phyloP scores from a whole-genome alignment of 2,329 filamentous ascomycete species.

The Pyrenochaeta sp. region DNA sequence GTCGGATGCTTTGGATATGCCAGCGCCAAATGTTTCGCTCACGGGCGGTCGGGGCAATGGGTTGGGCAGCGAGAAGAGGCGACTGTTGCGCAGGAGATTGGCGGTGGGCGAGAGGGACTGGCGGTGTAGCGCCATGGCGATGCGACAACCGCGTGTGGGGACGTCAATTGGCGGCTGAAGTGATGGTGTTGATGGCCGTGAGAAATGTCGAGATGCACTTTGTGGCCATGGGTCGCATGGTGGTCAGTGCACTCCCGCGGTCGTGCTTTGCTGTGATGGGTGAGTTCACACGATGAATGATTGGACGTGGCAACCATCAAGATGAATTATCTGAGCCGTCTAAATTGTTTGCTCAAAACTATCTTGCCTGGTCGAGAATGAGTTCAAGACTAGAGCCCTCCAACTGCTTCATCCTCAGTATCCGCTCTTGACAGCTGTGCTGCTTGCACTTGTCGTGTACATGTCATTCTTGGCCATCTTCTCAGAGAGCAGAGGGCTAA shows the following conservation, averaged over 20 bases:
- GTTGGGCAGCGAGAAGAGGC: constrained; percentile 86
- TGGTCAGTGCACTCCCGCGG: constrained; percentile 23
- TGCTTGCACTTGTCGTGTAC: no score
- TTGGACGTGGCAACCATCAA: no score
- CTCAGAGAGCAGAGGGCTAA: no score
- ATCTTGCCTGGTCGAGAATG: no score
- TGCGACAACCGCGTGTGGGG: constrained; percentile 44
- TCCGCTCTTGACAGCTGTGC: no score
- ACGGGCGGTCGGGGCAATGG: constrained; percentile 71
- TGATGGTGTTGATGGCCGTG: constrained; percentile 20
- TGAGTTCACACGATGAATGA: neutral
- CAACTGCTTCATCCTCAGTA: no score
- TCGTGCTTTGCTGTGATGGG: constrained; percentile 20
- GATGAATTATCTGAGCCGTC: no score
- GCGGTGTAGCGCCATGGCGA: constrained; percentile 48
- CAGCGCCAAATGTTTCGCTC: constrained; percentile 55
- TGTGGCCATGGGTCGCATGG: constrained; percentile 15
- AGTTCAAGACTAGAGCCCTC: no score
- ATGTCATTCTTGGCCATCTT: no score
- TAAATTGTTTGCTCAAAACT: no score
- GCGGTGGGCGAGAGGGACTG: constrained; percentile 65
- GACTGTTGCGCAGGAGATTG: constrained; percentile 81
- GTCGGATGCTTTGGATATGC: constrained; percentile 64
- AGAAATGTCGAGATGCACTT: constrained; percentile 19
- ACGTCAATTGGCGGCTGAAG: constrained; percentile 44